Base-by-base conservation (phyloP, 169 alveolate species). In the Theileria annulata region DNA sequence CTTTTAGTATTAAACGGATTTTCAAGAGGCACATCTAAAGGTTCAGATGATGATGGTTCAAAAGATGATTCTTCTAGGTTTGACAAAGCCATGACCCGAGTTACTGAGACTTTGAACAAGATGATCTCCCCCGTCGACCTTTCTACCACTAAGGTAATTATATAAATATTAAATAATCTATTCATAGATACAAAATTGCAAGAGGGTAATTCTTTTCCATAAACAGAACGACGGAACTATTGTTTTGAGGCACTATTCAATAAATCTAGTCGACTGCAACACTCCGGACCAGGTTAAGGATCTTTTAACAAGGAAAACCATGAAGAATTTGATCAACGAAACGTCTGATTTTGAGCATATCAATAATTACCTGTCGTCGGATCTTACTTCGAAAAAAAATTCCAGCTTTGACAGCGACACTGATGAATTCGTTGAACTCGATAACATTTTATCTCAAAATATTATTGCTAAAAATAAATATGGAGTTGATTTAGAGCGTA, bases 241-340 rank as follows among this genome's bases (percentile, higher is more conserved):
- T 33, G 80, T 60, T 12, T 23, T 79, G 73, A 75, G 87, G 27
- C 87, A 79, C 49, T 79, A 79, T 31, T 70, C 75, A 35, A 79
- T 79, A 17, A 79, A 79, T 75, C 42, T 79, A n/a, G 80, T 79
- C 15, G 87, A 79, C 75, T 79, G 87, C 64, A 60, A 79, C 76
- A 79, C 87, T 25, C 64, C 80, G n/a, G 31, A 51, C n/a, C 79
- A 70, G 13, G 87, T 79, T n/a, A 76, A 79, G 77, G 87, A 71
- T 30, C 80, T 79, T 51, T 60, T 79, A 23, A 77, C 51, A 42
- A 79, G 75, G 87, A 63, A 71, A 23, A 49, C 80, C 4, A 48
- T 71, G 15, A 79, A 79, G 68, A 76, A 77, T 49, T 35, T 79
- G 49, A 59, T 79, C 10, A 63, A 42, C 62, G 80, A 79, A 21